phyloP scores from a whole-genome alignment of 257 asterid species.

The Parsonsia alboflavescens region DNA sequence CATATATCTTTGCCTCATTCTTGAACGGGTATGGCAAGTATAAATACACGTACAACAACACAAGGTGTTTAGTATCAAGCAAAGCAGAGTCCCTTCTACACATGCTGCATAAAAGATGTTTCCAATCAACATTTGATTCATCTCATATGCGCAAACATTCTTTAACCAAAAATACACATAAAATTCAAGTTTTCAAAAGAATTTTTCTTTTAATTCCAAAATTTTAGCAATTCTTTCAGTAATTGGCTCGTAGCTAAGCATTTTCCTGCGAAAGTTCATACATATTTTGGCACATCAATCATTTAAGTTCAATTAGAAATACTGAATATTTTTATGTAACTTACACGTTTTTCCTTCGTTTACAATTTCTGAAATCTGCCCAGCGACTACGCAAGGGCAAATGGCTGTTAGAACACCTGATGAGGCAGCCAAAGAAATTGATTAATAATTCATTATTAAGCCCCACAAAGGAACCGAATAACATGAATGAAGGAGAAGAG shows the following conservation, averaged over 20 bases:
- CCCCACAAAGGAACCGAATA: neutral
- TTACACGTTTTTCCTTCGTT: slow-evolving; percentile 32
- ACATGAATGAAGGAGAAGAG: neutral
- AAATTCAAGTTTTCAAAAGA: too few relatives aligned
- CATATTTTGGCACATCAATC: too few relatives aligned
- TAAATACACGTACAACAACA: slow-evolving; percentile 13
- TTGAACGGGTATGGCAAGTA: slow-evolving; percentile 14
- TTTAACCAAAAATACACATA: too few relatives aligned
- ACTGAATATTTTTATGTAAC: too few relatives aligned
- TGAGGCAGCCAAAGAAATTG: neutral
- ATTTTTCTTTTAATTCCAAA: too few relatives aligned
- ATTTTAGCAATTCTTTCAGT: too few relatives aligned
- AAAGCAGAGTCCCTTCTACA: slow-evolving; percentile 20
- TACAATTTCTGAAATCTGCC: slow-evolving; percentile 29
- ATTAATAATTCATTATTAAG: neutral
- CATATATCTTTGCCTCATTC: slow-evolving; percentile 23
- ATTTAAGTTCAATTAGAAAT: too few relatives aligned
- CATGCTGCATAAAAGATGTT: slow-evolving; percentile 17
- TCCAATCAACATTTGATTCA: neutral
- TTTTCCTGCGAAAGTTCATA: too few relatives aligned
- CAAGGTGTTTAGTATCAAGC: slow-evolving; percentile 1
- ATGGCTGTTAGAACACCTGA: slow-evolving; percentile 21
- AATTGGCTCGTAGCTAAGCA: too few relatives aligned
- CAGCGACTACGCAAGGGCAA: slow-evolving; percentile 29
- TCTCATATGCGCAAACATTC: too few relatives aligned